A percentile compares a stretch with the other conserved stretches of the same genome.
Conservation (phyloP, 306 rosid species). For the Argentina anserina region DNA sequence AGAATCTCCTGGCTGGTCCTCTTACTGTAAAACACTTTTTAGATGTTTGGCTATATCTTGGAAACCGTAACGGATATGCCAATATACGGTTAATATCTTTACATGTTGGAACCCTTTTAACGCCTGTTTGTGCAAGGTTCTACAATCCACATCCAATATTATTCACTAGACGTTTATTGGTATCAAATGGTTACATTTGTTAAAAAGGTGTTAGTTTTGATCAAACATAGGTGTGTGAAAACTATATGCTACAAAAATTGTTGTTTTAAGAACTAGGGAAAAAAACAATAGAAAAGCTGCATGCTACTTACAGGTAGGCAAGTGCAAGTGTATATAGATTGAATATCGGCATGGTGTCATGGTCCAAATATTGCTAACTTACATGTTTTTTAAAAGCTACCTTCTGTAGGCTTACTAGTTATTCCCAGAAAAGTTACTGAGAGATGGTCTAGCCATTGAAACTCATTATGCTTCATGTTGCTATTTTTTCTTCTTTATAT, state of each 20-base stretch:
- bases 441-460: not conserved
- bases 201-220: not conserved
- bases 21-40: not conserved
- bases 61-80: not conserved
- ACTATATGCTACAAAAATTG: not conserved
- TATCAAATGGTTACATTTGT: not conserved
- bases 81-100: not conserved
- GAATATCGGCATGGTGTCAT: not conserved
- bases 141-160: not conserved
- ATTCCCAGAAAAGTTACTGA: not conserved
- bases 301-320: not conserved
- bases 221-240: not conserved
- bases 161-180: not conserved
- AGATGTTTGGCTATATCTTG: not conserved
- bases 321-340: not conserved
- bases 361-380: not conserved
- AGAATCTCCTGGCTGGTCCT: not conserved
- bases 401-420: no score
- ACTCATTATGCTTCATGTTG: not conserved
- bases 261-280: no score
- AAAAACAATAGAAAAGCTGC: no score
- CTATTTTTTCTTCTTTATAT: not conserved
- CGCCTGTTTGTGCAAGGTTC: not conserved
- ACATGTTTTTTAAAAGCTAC: no score
- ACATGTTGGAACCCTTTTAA: not conserved